A percentile compares a stretch with the other conserved stretches of the same genome.
phyloP scores from a whole-genome alignment of 768 basidiomycete genomes.

The Suillus clintonianus region DNA sequence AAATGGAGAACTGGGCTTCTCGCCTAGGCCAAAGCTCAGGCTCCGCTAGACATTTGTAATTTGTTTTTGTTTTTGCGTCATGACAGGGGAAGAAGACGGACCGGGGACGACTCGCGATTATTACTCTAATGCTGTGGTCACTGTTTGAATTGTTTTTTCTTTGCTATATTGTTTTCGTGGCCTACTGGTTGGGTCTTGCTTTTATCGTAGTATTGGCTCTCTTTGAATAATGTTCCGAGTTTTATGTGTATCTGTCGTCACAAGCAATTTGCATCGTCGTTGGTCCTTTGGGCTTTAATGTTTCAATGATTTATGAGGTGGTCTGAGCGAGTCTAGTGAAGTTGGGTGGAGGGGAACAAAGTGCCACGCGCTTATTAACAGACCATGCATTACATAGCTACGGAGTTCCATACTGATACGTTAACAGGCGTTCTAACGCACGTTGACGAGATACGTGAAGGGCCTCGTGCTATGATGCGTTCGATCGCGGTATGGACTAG shows the following conservation, averaged over 20 bases:
- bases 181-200: not conserved
- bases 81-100: not conserved
- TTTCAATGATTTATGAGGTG: not conserved
- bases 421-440: not conserved
- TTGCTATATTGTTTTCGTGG: conserved; percentile 1
- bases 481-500: not conserved
- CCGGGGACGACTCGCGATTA: not conserved
- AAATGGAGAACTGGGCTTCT: conserved; percentile 34
- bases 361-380: not conserved
- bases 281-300: not conserved
- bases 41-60: conserved; percentile 32
- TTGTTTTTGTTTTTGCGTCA: not conserved
- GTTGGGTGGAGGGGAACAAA: not conserved
- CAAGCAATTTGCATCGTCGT: not conserved
- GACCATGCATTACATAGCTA: not conserved
- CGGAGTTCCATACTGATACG: not conserved
- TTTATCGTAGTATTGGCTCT: not conserved
- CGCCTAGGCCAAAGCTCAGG: conserved; percentile 31
- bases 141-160: not conserved
- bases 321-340: not conserved
- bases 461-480: not conserved
- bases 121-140: conserved; percentile 1
- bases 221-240: not conserved
- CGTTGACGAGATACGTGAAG: not conserved
- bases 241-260: not conserved